Conservation (phyloP, 805 yeast species). For the Candida verbasci region DNA sequence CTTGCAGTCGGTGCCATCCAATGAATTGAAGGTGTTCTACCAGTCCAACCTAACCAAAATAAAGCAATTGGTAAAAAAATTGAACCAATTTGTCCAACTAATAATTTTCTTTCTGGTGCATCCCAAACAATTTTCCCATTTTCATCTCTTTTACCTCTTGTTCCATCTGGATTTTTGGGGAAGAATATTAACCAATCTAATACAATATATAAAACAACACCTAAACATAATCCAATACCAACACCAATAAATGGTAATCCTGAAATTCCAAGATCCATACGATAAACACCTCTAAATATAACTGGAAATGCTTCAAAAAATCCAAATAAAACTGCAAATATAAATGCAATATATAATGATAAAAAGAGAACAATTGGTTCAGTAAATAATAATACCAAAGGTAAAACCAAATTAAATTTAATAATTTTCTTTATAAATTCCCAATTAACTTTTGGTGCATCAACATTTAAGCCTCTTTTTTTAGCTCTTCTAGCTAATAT, state of each 20-base stretch:
- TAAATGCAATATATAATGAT: constrained; percentile 66
- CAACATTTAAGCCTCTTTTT: constrained; percentile 51
- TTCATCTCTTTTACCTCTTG: constrained; percentile 50
- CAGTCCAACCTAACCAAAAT: constrained; percentile 83
- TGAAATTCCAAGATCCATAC: constrained; percentile 55
- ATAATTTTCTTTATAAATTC: constrained; percentile 44
- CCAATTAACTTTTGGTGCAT: constrained; percentile 26
- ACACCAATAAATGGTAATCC: constrained; percentile 72
- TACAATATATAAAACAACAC: constrained; percentile 47
- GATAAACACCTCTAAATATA: constrained; percentile 62
- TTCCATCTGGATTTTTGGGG: constrained; percentile 60
- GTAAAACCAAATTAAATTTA: constrained; percentile 53
- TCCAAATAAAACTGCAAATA: constrained; percentile 74
- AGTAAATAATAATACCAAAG: constrained; percentile 60
- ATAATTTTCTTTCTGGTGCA: constrained; percentile 57
- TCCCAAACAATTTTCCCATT: constrained; percentile 52
- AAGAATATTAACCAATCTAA: constrained; percentile 48
- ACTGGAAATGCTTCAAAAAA: constrained; percentile 78
- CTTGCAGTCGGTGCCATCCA: constrained; percentile 77
- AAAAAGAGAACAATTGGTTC: constrained; percentile 75
- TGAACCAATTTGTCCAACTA: constrained; percentile 65
- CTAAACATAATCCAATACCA: constrained; percentile 61
- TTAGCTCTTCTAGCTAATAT: constrained; percentile 57
- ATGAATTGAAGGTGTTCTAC: constrained; percentile 48
- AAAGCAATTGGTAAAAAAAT: constrained; percentile 60